These are phyloP conservation scores for Cladobotryum mycophilum DNA, from an alignment of 2,329 filamentous ascomycete species.

Conservation along the genomic window DNA sequence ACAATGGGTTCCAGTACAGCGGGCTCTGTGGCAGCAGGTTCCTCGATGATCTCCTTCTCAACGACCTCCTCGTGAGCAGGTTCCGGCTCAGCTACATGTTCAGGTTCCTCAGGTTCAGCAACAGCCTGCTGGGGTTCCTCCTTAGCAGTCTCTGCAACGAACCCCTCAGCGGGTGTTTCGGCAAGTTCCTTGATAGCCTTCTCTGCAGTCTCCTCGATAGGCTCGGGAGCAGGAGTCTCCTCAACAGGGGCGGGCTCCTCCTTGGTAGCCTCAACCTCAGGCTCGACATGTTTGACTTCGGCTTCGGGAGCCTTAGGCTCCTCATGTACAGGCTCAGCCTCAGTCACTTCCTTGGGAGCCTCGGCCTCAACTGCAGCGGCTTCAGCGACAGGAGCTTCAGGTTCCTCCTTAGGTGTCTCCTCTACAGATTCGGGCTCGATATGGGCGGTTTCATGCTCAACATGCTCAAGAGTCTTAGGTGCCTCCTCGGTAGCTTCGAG, in stretches of 20 bases:
- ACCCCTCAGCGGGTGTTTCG: background rate
- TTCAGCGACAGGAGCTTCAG: background rate
- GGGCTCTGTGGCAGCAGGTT: no score
- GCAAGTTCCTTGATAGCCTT: background rate
- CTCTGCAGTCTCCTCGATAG: background rate
- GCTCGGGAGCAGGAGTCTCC: background rate
- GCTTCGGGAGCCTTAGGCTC: background rate
- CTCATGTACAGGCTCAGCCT: background rate
- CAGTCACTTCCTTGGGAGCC: conserved; percentile 15
- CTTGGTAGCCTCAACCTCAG: conserved; percentile 3
- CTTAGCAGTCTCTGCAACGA: background rate
- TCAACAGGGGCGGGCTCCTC: conserved; percentile 1
- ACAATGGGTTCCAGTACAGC: no score
- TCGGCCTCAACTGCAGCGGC: background rate
- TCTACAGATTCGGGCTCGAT: conserved; percentile 4
- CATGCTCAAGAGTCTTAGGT: background rate
- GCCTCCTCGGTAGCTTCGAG: background rate
- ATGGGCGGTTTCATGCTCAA: background rate
- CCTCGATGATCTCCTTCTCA: no score
- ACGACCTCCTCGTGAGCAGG: background rate
- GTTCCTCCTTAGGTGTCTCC: background rate
- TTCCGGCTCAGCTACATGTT: conserved; percentile 8
- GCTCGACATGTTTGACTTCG: conserved; percentile 12
- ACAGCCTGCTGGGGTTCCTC: conserved; percentile 6
- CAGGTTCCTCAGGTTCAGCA: conserved; percentile 3